Evolutionary conservation across 768 basidiomycete genomes (phyloP).

Genomic region (Calocybe cyanea): DNA sequence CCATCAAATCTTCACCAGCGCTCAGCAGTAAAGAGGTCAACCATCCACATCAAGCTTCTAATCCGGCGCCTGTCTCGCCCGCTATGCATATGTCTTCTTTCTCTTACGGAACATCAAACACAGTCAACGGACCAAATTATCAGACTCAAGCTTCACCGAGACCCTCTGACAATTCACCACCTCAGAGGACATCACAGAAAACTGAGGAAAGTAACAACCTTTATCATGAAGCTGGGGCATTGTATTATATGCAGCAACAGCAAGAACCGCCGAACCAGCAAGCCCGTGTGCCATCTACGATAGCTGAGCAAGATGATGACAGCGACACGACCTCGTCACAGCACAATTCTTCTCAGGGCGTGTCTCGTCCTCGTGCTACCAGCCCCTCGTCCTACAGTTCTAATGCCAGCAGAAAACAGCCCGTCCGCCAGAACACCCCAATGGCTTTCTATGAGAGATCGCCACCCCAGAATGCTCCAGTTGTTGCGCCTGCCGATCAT

Average conservation of each 20-base stretch:
- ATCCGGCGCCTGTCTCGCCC: conserved; percentile 14
- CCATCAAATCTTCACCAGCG: conserved; percentile 15
- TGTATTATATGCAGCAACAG: conserved; percentile 70
- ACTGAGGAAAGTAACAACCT: conserved; percentile 34
- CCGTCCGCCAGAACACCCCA: conserved; percentile 32
- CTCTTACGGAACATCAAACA: conserved; percentile 13
- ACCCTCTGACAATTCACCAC: conserved; percentile 15
- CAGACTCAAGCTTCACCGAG: conserved; percentile 14
- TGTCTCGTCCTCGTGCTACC: conserved; percentile 3
- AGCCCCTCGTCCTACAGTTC: conserved; percentile 10
- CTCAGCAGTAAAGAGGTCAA: conserved; percentile 11
- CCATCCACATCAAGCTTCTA: not conserved
- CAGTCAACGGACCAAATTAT: conserved; percentile 12
- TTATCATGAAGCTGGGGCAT: conserved; percentile 55
- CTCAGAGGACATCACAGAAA: conserved; percentile 6
- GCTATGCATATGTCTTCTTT: conserved; percentile 36
- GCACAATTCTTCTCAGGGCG: conserved; percentile 1
- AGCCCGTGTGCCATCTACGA: conserved; percentile 42
- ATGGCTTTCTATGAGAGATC: conserved; percentile 31
- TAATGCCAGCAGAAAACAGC: conserved; percentile 15
- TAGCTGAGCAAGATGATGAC: conserved; percentile 39
- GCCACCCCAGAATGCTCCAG: conserved; percentile 18
- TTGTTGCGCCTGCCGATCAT: conserved; percentile 22
- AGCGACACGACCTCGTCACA: conserved; percentile 21
- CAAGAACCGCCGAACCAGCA: conserved; percentile 28